These are phyloP conservation scores for Talaromyces sp. DNA, from an alignment of 2,329 filamentous ascomycete genomes.

Conservation along the genomic window DNA sequence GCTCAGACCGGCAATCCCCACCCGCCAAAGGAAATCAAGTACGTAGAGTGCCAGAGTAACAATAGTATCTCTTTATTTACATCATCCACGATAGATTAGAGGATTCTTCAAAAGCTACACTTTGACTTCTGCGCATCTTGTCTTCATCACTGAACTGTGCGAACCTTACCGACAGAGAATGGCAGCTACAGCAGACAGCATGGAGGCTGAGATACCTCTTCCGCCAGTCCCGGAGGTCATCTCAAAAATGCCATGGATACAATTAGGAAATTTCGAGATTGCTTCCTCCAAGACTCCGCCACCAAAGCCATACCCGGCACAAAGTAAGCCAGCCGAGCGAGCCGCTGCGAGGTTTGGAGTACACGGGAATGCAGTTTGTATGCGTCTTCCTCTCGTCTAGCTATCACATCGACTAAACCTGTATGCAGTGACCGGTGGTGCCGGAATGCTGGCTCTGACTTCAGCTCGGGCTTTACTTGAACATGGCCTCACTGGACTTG, in stretches of 20 bases:
- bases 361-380: constrained; percentile 28
- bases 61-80: too few species aligned
- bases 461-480: constrained; percentile 61
- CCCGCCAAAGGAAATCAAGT: too few species aligned
- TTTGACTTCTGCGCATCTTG: background rate
- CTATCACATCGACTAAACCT: background rate
- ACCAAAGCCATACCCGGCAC: constrained; percentile 20
- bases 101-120: background rate
- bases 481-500: constrained; percentile 57
- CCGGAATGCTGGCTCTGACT: constrained; percentile 58
- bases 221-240: constrained; percentile 8
- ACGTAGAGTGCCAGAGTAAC: too few species aligned
- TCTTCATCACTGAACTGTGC: background rate
- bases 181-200: background rate
- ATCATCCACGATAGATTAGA: too few species aligned
- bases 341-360: constrained; percentile 27
- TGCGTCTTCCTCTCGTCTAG: constrained; percentile 3
- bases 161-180: background rate
- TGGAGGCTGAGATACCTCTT: background rate
- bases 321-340: constrained; percentile 21
- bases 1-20: too few species aligned
- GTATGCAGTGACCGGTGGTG: constrained; percentile 57
- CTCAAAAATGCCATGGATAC: constrained; percentile 22
- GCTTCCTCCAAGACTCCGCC: constrained; percentile 24
- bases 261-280: constrained; percentile 19